Percentiles rank a stretch among this genome's conserved stretches.
phyloP scores from a whole-genome alignment of 139 green algal genomes.

The Gonium pectorale region DNA sequence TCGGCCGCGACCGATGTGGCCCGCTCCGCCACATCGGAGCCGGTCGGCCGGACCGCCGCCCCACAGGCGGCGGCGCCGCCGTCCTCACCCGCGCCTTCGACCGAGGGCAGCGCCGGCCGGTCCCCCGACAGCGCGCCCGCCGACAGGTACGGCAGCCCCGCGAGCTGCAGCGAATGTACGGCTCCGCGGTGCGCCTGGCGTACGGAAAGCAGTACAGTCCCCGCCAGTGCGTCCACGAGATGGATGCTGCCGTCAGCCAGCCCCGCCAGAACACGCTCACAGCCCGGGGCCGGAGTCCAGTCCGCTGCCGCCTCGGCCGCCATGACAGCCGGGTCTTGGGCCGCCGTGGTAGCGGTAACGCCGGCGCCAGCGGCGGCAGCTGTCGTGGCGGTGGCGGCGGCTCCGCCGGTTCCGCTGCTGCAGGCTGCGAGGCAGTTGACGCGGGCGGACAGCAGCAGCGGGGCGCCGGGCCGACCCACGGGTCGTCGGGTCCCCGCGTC shows the following conservation, averaged over 20 bases:
- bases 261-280: conserved; percentile 29
- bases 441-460: conserved; percentile 16
- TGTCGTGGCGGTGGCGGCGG: no score
- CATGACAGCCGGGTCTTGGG: no score
- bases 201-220: conserved; percentile 1
- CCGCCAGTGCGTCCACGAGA: conserved; percentile 37
- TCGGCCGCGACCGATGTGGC: neutral
- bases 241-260: conserved; percentile 27
- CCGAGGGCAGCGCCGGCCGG: neutral
- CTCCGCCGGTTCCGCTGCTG: neutral
- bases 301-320: no score
- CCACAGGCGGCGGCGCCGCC: no score
- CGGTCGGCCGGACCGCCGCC: no score
- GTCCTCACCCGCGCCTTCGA: no score
- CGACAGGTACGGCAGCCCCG: neutral
- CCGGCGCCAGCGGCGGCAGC: no score
- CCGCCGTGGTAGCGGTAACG: no score
- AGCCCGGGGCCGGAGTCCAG: neutral
- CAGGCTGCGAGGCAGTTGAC: conserved; percentile 18
- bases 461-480: neutral
- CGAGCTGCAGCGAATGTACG: conserved; percentile 27
- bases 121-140: neutral
- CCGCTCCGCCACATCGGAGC: no score
- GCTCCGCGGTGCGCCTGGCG: conserved; percentile 25
- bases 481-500: neutral